phyloP scores from a whole-genome alignment of 805 yeast species.

The Saturnispora zaruensis region DNA sequence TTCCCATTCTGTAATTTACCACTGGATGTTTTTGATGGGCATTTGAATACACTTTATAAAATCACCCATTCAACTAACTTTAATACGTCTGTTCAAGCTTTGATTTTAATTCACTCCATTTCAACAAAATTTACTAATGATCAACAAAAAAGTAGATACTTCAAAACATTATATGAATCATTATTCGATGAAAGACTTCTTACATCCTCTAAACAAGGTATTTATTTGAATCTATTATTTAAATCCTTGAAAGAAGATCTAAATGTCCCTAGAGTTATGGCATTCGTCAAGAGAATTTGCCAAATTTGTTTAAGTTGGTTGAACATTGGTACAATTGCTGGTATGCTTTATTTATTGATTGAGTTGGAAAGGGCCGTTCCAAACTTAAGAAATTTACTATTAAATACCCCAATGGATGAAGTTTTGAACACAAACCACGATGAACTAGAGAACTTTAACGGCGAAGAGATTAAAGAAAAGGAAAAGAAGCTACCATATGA shows the following conservation, averaged over 20 bases:
- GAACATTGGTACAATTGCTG: conserved; percentile 79
- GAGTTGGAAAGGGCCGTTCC: conserved; percentile 62
- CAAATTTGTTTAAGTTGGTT: conserved; percentile 83
- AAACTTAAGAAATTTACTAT: conserved; percentile 53
- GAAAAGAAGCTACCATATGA: conserved; percentile 43
- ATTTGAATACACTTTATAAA: conserved; percentile 74
- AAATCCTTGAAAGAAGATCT: conserved; percentile 72
- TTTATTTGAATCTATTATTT: conserved; percentile 78
- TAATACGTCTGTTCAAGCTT: conserved; percentile 88
- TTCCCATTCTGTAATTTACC: conserved; percentile 84
- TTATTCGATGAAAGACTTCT: conserved; percentile 76
- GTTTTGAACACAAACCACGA: conserved; percentile 40
- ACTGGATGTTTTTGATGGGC: conserved; percentile 59
- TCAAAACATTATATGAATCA: conserved; percentile 83
- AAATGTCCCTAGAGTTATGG: conserved; percentile 57
- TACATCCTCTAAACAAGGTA: conserved; percentile 85
- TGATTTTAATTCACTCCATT: conserved; percentile 77
- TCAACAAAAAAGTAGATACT: conserved; percentile 52
- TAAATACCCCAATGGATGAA: conserved; percentile 44
- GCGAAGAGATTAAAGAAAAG: conserved; percentile 13
- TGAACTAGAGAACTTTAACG: conserved; percentile 28
- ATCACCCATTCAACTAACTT: conserved; percentile 93
- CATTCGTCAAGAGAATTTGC: conserved; percentile 83
- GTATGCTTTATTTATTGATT: conserved; percentile 66
- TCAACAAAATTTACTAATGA: conserved; percentile 40